A percentile compares a stretch with the other conserved stretches of the same genome.
Conservation (phyloP, 345 rosid genomes). For the Noccaea caerulescens region DNA sequence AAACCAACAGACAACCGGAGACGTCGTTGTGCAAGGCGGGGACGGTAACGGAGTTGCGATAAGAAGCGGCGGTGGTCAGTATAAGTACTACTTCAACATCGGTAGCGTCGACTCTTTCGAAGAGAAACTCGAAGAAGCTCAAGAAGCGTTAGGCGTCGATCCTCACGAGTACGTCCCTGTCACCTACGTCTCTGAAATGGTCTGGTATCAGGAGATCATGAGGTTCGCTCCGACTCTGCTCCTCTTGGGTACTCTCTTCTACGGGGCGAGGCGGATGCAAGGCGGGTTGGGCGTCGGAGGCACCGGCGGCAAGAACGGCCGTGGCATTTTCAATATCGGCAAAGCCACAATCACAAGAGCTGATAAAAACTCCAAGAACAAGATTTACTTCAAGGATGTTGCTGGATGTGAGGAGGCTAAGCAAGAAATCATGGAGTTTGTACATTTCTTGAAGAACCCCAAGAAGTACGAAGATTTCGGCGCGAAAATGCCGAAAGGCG, state of each 20-base stretch:
- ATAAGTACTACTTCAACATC: conserved; percentile 79
- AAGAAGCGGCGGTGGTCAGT: conserved; percentile 62
- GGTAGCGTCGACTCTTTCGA: conserved; percentile 93
- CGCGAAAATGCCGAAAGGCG: conserved; percentile 96
- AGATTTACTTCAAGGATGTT: conserved; percentile 91
- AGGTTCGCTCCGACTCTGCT: conserved; percentile 78
- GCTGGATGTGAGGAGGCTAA: conserved; percentile 99
- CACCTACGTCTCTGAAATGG: conserved; percentile 71
- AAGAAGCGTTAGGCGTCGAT: conserved; percentile 74
- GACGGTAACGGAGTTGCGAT: conserved; percentile 45
- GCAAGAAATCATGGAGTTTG: conserved; percentile 97
- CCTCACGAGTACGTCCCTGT: conserved; percentile 83
- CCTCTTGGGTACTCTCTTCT: conserved; percentile 70
- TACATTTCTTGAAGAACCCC: conserved; percentile 92
- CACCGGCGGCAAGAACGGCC: conserved; percentile 74
- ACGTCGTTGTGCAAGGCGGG: conserved; percentile 39
- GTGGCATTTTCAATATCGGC: conserved; percentile 95
- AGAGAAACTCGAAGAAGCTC: conserved; percentile 94
- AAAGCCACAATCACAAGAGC: conserved; percentile 83
- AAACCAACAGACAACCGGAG: conserved; percentile 52
- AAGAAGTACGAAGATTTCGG: conserved; percentile 93
- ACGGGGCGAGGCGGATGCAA: conserved; percentile 79
- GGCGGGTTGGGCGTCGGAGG: conserved; percentile 90
- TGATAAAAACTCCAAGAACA: conserved; percentile 90
- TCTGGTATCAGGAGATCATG: conserved; percentile 82